These are phyloP conservation scores for Dictyostelium capitatum DNA, from an alignment of 78 protist species.

Conservation along the genomic window DNA sequence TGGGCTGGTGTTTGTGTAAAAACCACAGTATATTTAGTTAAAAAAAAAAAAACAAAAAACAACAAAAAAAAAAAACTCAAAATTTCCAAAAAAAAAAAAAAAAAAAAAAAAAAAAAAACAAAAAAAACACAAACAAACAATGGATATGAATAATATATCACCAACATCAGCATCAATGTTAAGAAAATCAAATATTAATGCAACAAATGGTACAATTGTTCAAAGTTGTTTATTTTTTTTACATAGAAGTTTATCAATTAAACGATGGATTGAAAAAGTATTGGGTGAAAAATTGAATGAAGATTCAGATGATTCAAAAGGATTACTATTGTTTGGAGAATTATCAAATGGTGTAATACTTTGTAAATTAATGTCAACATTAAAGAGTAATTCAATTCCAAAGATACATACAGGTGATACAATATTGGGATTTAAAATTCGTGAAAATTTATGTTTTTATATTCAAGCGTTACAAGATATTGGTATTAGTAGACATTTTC, in stretches of 20 bases:
- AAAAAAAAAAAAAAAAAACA: too few species aligned
- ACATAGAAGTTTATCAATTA: slow-evolving; percentile 20
- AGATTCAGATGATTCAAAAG: not conserved
- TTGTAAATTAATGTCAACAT: slow-evolving; percentile 44
- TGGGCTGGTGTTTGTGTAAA: too few species aligned
- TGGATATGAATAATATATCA: not conserved
- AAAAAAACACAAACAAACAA: too few species aligned
- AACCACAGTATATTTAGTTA: too few species aligned
- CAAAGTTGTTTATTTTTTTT: slow-evolving; percentile 54
- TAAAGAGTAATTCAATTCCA: slow-evolving; percentile 58
- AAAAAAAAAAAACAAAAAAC: too few species aligned
- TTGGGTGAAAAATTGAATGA: not conserved
- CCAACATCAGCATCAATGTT: not conserved
- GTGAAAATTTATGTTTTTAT: slow-evolving; percentile 62
- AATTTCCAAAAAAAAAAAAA: not conserved
- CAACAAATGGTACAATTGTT: not conserved
- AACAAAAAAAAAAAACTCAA: not conserved
- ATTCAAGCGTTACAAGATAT: slow-evolving; percentile 50
- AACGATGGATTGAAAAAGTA: slow-evolving; percentile 59
- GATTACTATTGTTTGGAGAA: not conserved
- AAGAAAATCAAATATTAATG: slow-evolving; percentile 35
- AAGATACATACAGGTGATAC: slow-evolving; percentile 47
- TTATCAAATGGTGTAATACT: slow-evolving; percentile 50
- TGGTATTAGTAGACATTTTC: slow-evolving; percentile 49
- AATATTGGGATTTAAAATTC: slow-evolving; percentile 41